Evolutionary conservation across 768 basidiomycete species (phyloP).

Genomic region (Chiua virens): DNA sequence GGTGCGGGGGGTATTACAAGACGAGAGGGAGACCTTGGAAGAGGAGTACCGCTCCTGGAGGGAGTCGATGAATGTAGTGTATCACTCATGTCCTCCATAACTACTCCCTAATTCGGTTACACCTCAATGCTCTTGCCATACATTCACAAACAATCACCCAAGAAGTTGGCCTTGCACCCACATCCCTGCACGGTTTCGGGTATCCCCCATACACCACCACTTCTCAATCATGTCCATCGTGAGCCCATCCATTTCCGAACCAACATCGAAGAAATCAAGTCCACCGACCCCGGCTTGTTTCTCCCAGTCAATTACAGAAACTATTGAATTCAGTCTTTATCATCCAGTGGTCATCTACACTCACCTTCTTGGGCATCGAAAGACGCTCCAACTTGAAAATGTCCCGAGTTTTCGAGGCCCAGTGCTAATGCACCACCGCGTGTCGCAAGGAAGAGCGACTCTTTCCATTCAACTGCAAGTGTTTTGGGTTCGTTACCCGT

Average conservation of each 20-base stretch:
- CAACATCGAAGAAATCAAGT: conserved; percentile 67
- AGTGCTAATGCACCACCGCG: conserved; percentile 74
- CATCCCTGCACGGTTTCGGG: conserved; percentile 59
- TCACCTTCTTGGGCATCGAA: conserved; percentile 78
- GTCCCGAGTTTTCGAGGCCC: conserved; percentile 51
- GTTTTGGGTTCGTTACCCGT: conserved; percentile 2
- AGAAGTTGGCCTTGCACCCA: conserved; percentile 72
- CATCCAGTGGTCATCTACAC: conserved; percentile 22
- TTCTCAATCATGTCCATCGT: conserved; percentile 68
- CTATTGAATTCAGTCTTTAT: conserved; percentile 27
- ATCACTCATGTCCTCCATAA: conserved; percentile 25
- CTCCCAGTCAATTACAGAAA: conserved; percentile 45
- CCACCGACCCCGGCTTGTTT: conserved; percentile 51
- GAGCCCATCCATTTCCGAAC: conserved; percentile 17
- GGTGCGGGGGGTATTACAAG: conserved; percentile 51
- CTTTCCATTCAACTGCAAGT: conserved; percentile 76
- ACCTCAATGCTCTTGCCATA: conserved; percentile 7
- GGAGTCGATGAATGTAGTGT: conserved; percentile 32
- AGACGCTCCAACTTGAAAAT: conserved; percentile 58
- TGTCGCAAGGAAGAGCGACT: conserved; percentile 79
- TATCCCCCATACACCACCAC: conserved; percentile 88
- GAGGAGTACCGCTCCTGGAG: conserved; percentile 38
- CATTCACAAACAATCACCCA: conserved; percentile 14
- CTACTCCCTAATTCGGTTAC: background rate
- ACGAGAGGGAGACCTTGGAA: conserved; percentile 47